Percentiles rank a stretch among this genome's conserved stretches.
Evolutionary conservation across 1,139 yeast species (phyloP).

Genomic region (Yamadazyma siamensis): DNA sequence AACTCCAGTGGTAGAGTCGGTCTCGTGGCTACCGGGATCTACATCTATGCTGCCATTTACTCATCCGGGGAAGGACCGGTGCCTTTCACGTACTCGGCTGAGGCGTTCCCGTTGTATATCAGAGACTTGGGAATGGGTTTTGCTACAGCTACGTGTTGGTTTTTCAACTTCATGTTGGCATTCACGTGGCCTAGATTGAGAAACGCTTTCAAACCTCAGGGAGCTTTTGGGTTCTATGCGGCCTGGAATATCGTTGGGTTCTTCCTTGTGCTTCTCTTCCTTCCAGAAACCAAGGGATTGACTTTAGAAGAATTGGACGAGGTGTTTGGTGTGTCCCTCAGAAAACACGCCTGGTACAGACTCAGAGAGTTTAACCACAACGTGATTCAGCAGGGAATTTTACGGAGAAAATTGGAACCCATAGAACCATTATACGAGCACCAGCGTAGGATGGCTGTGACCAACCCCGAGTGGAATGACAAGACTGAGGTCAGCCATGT

Average conservation of each 20-base stretch:
- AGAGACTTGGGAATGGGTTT: slow-evolving; percentile 85
- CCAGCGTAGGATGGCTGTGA: slow-evolving; percentile 50
- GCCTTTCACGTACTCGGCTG: slow-evolving; percentile 87
- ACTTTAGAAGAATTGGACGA: slow-evolving; percentile 74
- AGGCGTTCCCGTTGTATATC: slow-evolving; percentile 76
- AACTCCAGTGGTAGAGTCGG: slow-evolving; percentile 55
- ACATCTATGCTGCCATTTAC: slow-evolving; percentile 69
- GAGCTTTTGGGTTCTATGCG: slow-evolving; percentile 89
- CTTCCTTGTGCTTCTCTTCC: slow-evolving; percentile 61
- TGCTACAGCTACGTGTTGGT: slow-evolving; percentile 86
- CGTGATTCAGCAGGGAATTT: slow-evolving; percentile 38
- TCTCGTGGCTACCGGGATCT: slow-evolving; percentile 67
- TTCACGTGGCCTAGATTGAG: slow-evolving; percentile 79
- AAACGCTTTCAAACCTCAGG: slow-evolving; percentile 67
- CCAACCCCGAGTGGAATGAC: slow-evolving; percentile 59
- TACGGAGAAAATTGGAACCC: slow-evolving; percentile 41
- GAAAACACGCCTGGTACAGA: slow-evolving; percentile 56
- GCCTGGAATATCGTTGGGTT: slow-evolving; percentile 83
- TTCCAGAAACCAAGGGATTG: slow-evolving; percentile 69
- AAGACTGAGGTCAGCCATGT: slow-evolving; percentile 50
- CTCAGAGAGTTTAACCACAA: slow-evolving; percentile 37
- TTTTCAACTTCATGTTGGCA: slow-evolving; percentile 76
- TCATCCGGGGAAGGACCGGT: slow-evolving; percentile 91
- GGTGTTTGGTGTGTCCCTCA: slow-evolving; percentile 56
- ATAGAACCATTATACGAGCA: slow-evolving; percentile 56